These are phyloP conservation scores for Debaryomycetaceae sp. DNA, from an alignment of 1,139 yeast species.

Conservation along the genomic window DNA sequence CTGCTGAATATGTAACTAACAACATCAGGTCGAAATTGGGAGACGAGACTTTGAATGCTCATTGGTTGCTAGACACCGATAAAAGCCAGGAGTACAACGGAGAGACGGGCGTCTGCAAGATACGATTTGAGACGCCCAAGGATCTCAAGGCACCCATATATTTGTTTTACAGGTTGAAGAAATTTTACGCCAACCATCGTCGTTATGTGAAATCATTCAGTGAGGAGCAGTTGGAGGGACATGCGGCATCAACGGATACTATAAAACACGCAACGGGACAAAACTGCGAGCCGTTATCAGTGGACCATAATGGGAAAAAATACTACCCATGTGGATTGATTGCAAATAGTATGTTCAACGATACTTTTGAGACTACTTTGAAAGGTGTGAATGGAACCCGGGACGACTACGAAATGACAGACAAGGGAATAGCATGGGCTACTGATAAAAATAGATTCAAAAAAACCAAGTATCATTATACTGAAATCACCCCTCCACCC, in stretches of 20 bases:
- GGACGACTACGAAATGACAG: slow-evolving; percentile 48
- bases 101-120: slow-evolving; percentile 63
- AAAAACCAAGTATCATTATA: slow-evolving; percentile 57
- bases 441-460: slow-evolving; percentile 58
- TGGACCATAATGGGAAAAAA: slow-evolving; percentile 49
- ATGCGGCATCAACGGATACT: slow-evolving; percentile 50
- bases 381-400: slow-evolving; percentile 34
- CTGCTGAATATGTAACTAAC: slow-evolving; percentile 51
- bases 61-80: slow-evolving; percentile 63
- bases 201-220: slow-evolving; percentile 87
- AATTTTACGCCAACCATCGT: slow-evolving; percentile 91
- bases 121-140: slow-evolving; percentile 78
- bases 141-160: slow-evolving; percentile 74
- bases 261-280: slow-evolving; percentile 74
- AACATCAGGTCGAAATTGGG: slow-evolving; percentile 41
- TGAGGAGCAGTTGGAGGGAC: slow-evolving; percentile 86
- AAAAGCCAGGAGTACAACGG: slow-evolving; percentile 49
- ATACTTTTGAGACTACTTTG: slow-evolving; percentile 50
- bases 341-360: slow-evolving; percentile 75
- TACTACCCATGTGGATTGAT: slow-evolving; percentile 78
- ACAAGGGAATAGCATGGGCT: slow-evolving; percentile 64
- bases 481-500: slow-evolving; percentile 91
- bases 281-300: slow-evolving; percentile 81
- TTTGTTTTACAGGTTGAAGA: slow-evolving; percentile 75
- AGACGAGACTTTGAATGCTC: slow-evolving; percentile 12